Evolutionary conservation across 2,329 filamentous ascomycete genomes (phyloP), one percentile per base, ranked within the genome.

Genomic region (Geosmithia morbida): DNA sequence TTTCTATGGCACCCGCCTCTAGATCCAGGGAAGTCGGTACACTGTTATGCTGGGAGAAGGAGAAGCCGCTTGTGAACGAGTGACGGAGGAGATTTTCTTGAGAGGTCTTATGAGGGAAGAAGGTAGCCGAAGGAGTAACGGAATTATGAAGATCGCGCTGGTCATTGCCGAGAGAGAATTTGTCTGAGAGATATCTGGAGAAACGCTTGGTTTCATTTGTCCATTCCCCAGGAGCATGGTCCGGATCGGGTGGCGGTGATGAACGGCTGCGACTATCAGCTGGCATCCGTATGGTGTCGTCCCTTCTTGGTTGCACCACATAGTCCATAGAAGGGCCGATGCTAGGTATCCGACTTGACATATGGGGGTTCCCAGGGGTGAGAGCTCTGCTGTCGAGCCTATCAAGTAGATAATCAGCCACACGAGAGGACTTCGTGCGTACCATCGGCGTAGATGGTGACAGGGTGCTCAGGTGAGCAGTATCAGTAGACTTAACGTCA

Each of bases 241-340:
- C 33, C 11, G 33, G 33, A 37, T 37, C 14, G 6, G 33, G 33
- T 16, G 33, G 33, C 11, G 33, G 11, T 3, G 33, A 11, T 13
- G 33, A 13, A 37, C 14, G 11, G 13, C 33, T 13, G 20, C 10
- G 26, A 19, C 44, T 33, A 13, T 56, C 51, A 54, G 53, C 54
- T 10, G 53, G 22, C 22, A 5, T 8, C 22, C 22, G 4, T 8
- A 26, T 4, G 22, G 22, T 51, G n/a, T 56, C 49, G 14, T 54
- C 55, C 7, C 51, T 48, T 37, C 52, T 51, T 30, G 56, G 46
- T 4, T 53, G 48, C 20, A 55, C 47, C 1, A 54, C 53, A 16
- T 52, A 50, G 6, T 52, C 50, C 2, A 55, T 53, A 0, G 51
- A 50, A 7, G 51, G 48, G 1, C 57, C 57, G 11, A 59, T 43